phyloP scores from a whole-genome alignment of 2,329 filamentous ascomycete species.

The Davidsoniella neocaledoniae region DNA sequence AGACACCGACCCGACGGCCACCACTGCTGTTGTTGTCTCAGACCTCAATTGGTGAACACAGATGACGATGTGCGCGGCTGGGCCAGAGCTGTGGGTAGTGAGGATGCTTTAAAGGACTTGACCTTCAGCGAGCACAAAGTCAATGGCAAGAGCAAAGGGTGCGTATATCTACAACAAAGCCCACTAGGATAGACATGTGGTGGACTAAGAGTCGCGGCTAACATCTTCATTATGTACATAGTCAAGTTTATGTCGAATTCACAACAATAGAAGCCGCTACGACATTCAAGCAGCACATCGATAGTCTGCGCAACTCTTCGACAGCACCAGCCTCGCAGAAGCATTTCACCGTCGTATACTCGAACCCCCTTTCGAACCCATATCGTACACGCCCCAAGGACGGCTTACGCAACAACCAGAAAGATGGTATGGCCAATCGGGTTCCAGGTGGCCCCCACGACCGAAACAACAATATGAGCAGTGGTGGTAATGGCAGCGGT shows the following conservation, averaged over 20 bases:
- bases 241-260: slow-evolving; percentile 74
- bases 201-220: not conserved
- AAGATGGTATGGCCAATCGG: not conserved
- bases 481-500: slow-evolving; percentile 24
- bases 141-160: slow-evolving; percentile 98
- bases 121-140: slow-evolving; percentile 98
- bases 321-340: slow-evolving; percentile 32
- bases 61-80: slow-evolving; percentile 90
- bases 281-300: slow-evolving; percentile 67
- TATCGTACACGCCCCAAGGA: slow-evolving; percentile 86
- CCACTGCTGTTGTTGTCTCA: slow-evolving; percentile 63
- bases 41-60: slow-evolving; percentile 91
- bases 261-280: slow-evolving; percentile 69
- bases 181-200: not conserved
- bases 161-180: slow-evolving; percentile 20
- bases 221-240: slow-evolving; percentile 16
- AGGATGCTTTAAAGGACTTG: slow-evolving; percentile 75
- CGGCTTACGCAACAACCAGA: slow-evolving; percentile 26
- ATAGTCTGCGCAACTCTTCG: slow-evolving; percentile 28
- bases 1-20: slow-evolving; percentile 30
- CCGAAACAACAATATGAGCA: slow-evolving; percentile 15
- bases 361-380: slow-evolving; percentile 61
- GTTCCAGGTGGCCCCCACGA: slow-evolving; percentile 16
- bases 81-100: slow-evolving; percentile 61
- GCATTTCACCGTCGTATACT: slow-evolving; percentile 58